These are phyloP conservation scores for Talaromyces sp. DNA, from an alignment of 2,329 filamentous ascomycete genomes.

Conservation along the genomic window DNA sequence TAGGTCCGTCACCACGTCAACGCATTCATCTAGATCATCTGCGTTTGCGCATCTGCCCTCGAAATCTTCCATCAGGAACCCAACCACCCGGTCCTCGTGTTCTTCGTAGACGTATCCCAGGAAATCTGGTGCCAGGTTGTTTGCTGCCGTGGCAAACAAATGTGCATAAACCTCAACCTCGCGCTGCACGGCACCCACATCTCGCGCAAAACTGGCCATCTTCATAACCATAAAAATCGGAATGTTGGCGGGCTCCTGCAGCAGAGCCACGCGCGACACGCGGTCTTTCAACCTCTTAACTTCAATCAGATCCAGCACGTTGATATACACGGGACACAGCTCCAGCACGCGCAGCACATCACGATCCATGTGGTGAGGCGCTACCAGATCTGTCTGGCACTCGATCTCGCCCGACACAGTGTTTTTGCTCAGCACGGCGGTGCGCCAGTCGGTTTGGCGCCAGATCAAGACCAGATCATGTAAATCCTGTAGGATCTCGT, in stretches of 20 bases:
- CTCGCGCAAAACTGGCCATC: background rate
- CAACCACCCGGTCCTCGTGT: slow-evolving; percentile 21
- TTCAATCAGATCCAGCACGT: background rate
- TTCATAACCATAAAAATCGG: background rate
- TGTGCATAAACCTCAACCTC: background rate
- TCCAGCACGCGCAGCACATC: background rate
- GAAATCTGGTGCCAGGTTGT: background rate
- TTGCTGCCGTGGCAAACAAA: background rate
- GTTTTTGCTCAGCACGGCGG: background rate
- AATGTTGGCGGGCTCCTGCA: background rate
- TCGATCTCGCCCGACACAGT: background rate
- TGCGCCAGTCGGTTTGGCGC: background rate
- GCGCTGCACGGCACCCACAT: background rate
- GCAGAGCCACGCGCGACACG: background rate
- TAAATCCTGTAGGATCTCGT: background rate
- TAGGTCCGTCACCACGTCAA: slow-evolving; percentile 16
- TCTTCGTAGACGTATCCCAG: slow-evolving; percentile 1
- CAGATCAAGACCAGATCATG: background rate
- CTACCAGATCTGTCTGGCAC: background rate
- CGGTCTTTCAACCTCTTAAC: background rate
- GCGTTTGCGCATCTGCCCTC: slow-evolving; percentile 23
- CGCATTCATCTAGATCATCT: slow-evolving; percentile 11
- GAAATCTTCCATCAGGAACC: slow-evolving; percentile 30
- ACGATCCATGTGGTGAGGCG: background rate
- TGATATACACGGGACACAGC: background rate